Evolutionary conservation across 441 rosid species (phyloP).

Genomic region (Pelargonium exstipulatum): DNA sequence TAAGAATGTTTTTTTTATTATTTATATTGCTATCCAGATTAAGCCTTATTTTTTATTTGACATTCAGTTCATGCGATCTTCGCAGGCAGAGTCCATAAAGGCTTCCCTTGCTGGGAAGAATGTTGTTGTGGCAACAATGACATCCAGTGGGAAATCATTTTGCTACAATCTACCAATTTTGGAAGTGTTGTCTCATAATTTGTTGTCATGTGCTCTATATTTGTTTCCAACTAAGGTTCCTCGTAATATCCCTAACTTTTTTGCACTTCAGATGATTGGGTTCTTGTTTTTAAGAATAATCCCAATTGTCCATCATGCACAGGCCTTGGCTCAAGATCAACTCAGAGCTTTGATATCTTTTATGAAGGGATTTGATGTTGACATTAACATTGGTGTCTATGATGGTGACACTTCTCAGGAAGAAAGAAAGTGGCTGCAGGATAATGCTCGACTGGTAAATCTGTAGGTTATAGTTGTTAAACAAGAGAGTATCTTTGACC

Average conservation of each 20-base stretch:
- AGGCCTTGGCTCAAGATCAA: conserved; percentile 98
- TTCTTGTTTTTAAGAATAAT: conserved; percentile 16
- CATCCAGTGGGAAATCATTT: conserved; percentile 97
- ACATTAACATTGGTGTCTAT: conserved; percentile 67
- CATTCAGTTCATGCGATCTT: conserved; percentile 22
- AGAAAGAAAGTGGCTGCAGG: conserved; percentile 65
- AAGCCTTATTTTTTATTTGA: conserved; percentile 15
- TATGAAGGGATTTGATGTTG: conserved; percentile 41
- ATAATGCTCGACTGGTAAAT: conserved; percentile 76
- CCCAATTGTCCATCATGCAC: conserved; percentile 29
- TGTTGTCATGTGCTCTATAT: conserved; percentile 74
- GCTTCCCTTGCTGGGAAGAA: conserved; percentile 74
- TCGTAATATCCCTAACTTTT: conserved; percentile 6
- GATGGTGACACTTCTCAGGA: conserved; percentile 81
- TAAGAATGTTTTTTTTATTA: conserved; percentile 29
- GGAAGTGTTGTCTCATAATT: conserved; percentile 60
- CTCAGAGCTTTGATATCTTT: conserved; percentile 58
- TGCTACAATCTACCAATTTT: conserved; percentile 94
- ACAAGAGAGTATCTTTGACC: conserved; percentile 10
- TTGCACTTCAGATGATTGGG: conserved; percentile 15
- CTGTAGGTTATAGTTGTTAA: conserved; percentile 14
- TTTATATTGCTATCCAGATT: conserved; percentile 1
- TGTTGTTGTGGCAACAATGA: conserved; percentile 89
- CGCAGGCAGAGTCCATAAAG: conserved; percentile 70
- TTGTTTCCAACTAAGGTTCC: conserved; percentile 91